phyloP scores from a whole-genome alignment of 75 land plant species.

The Pinus taeda region DNA sequence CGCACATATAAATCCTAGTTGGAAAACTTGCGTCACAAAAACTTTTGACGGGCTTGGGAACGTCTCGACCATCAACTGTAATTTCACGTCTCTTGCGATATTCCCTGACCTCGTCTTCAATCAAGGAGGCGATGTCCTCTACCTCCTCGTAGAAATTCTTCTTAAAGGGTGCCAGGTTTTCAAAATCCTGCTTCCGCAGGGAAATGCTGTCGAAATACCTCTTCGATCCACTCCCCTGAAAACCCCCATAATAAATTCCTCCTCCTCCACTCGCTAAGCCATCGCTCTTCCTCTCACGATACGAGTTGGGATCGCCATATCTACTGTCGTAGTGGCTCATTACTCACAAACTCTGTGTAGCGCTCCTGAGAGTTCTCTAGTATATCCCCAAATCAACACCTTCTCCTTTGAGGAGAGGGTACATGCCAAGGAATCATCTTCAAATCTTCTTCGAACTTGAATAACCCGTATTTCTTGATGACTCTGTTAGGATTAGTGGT shows the following conservation, averaged over 20 bases:
- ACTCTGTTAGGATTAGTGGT: no score
- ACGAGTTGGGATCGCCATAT: slow-evolving; percentile 67
- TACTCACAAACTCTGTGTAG: no score
- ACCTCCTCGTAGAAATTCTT: slow-evolving; percentile 93
- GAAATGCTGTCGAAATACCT: slow-evolving; percentile 27
- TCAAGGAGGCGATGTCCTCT: slow-evolving; percentile 71
- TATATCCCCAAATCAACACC: no score
- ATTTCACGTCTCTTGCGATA: slow-evolving; percentile 75
- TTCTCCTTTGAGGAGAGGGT: no score
- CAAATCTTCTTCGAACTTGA: no score
- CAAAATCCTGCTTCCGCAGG: slow-evolving; percentile 63
- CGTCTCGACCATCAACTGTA: slow-evolving; percentile 82
- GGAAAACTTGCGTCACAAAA: slow-evolving; percentile 88
- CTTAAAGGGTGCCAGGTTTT: slow-evolving; percentile 87
- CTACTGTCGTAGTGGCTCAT: slow-evolving; percentile 58
- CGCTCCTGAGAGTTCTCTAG: no score
- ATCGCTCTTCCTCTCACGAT: slow-evolving; percentile 61
- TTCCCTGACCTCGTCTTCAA: slow-evolving; percentile 77
- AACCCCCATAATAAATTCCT: no score
- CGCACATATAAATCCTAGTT: background rate
- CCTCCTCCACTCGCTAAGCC: no score
- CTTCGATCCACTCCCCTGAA: background rate
- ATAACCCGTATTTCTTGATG: no score
- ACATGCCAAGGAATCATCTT: no score
- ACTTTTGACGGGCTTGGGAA: slow-evolving; percentile 87